Conservation (phyloP, 768 basidiomycete genomes). For the Tremella yokohamensis region DNA sequence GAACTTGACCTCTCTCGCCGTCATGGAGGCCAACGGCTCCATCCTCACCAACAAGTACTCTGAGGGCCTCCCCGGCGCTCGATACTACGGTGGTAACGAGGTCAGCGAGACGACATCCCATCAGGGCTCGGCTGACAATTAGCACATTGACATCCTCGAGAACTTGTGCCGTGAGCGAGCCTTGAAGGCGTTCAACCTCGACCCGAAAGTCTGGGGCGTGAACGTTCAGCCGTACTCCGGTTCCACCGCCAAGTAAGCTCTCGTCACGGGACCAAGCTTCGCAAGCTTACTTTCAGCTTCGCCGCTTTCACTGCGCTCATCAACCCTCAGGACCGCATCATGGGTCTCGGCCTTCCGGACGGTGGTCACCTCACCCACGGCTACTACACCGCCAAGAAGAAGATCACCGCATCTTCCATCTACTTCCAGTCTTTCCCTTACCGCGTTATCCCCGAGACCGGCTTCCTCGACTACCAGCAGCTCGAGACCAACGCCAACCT, state of each 20-base stretch:
- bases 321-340: constrained; percentile 94
- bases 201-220: constrained; percentile 85
- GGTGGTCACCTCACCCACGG: constrained; percentile 97
- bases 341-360: constrained; percentile 97
- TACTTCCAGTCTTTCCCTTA: constrained; percentile 99
- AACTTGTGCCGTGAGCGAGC: constrained; percentile 91
- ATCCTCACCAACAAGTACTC: constrained; percentile 99
- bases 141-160: constrained; percentile 92
- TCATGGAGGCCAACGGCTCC: constrained; percentile 98
- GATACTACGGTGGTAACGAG: constrained; percentile 98
- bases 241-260: constrained; percentile 74
- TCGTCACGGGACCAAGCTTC: neutral
- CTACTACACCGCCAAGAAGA: constrained; percentile 98
- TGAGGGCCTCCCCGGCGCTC: constrained; percentile 94
- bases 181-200: constrained; percentile 90
- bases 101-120: constrained; percentile 59
- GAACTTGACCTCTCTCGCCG: constrained; percentile 94
- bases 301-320: constrained; percentile 93
- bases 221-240: constrained; percentile 96
- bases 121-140: neutral
- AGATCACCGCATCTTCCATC: constrained; percentile 99
- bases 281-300: constrained; percentile 60
- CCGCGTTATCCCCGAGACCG: constrained; percentile 66
- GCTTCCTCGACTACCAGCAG: constrained; percentile 81
- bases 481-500: constrained; percentile 82